Evolutionary conservation across 2,329 filamentous ascomycete species (phyloP).

Genomic region (Colletotrichum sp.): DNA sequence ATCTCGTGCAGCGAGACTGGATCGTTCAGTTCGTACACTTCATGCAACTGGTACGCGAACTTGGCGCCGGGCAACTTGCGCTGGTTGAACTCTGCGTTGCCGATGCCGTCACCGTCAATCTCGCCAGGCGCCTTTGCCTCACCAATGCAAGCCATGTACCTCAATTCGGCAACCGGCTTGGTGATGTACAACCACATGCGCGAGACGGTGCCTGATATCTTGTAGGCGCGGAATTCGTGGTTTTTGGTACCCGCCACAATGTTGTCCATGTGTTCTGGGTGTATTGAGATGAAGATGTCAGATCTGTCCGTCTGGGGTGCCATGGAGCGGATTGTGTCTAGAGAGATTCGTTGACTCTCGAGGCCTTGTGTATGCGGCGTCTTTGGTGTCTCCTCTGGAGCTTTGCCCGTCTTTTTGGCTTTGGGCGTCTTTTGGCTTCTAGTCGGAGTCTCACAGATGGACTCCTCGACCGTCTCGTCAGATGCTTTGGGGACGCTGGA

Average conservation of each 20-base stretch:
- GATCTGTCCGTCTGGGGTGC: slow-evolving; percentile 53
- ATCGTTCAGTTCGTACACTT: slow-evolving; percentile 69
- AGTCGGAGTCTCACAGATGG: slow-evolving; percentile 6
- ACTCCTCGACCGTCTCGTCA: not conserved
- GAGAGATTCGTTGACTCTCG: slow-evolving; percentile 58
- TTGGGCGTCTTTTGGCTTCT: slow-evolving; percentile 1
- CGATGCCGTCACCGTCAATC: slow-evolving; percentile 50
- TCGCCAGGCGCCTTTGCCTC: slow-evolving; percentile 51
- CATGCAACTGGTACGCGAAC: slow-evolving; percentile 58
- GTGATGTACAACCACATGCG: slow-evolving; percentile 70
- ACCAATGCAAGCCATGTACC: slow-evolving; percentile 64
- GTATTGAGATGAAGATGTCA: slow-evolving; percentile 59
- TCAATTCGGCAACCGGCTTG: slow-evolving; percentile 50
- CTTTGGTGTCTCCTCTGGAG: slow-evolving; percentile 22
- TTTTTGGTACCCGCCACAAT: slow-evolving; percentile 57
- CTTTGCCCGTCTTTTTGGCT: not conserved
- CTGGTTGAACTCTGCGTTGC: slow-evolving; percentile 58
- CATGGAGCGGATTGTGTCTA: slow-evolving; percentile 52
- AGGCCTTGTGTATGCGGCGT: slow-evolving; percentile 37
- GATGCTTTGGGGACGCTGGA: not conserved
- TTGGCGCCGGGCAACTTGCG: slow-evolving; percentile 36
- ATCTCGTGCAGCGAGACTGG: slow-evolving; percentile 58
- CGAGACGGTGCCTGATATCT: slow-evolving; percentile 56
- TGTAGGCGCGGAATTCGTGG: slow-evolving; percentile 62
- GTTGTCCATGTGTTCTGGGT: slow-evolving; percentile 48